Base-by-base conservation (phyloP, 169 alveolate species). In the Ophryocystis elektroscirrha region DNA sequence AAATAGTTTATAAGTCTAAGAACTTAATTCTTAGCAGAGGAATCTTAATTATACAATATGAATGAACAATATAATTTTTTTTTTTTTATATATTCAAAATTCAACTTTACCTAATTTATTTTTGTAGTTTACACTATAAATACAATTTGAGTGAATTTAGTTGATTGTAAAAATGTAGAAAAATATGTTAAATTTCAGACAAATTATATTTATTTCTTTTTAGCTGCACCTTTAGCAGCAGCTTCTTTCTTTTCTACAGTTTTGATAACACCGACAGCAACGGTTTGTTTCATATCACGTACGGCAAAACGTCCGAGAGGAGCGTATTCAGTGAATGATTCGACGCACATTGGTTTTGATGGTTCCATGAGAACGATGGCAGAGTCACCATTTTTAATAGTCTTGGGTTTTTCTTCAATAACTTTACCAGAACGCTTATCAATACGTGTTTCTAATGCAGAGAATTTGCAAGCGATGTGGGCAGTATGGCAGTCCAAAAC, bases 271-370 rank as follows among this genome's bases (percentile, higher is more conserved):
- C 97, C 98, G 56, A 91, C 98, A 32, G 97, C 98, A 61, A 89
- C 93, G 35, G 98, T 91, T 65, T 84, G 87, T 72, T 83, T 87
- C 97, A 88, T 86, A 79, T 89, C 97, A 67, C 97, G 79, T 43
- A 91, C 92, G 49, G 96, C 96, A 68, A 88, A 91, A 71, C 98
- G 85, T 32, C 98, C 98, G 30, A 91, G 86, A 22, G 97, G 96
- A 51, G 98, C 93, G 65, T 85, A 89, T 59, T 83, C 91, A 16
- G 89, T 63, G 78, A 89, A 88, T 37, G 91, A 64, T 65, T 91
- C 98, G 56, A 84, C 93, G 56, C 81, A 81, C 84, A 91, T 74
- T 48, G 97, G 94, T 73, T 85, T 89, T 69, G 71, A 69, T 32
- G 98, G 97, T 61, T 78, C 81, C 74, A 91, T 69, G 53, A 66